Percentiles rank a stretch among this genome's conserved stretches.
Evolutionary conservation across 2,329 filamentous ascomycete genomes (phyloP).

Genomic region (Talaromyces sp.): DNA sequence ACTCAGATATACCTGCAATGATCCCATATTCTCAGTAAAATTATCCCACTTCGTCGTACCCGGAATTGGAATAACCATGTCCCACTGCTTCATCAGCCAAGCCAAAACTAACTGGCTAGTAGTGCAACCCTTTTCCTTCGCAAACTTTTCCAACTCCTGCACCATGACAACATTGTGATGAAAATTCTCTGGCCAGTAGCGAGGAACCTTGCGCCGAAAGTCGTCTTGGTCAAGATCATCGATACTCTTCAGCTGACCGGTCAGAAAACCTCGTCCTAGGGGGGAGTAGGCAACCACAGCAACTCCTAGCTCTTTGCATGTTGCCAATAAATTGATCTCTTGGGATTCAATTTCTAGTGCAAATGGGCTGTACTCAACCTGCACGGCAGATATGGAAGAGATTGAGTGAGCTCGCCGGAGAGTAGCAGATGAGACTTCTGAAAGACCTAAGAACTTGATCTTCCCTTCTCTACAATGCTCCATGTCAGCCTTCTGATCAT

Average conservation of each 20-base stretch:
- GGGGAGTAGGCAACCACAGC: slow-evolving; percentile 61
- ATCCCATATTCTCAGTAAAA: not conserved
- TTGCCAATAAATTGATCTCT: slow-evolving; percentile 12
- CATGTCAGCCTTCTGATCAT: not conserved
- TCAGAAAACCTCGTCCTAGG: slow-evolving; percentile 57
- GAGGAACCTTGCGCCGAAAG: slow-evolving; percentile 44
- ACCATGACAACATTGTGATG: slow-evolving; percentile 36
- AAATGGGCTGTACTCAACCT: slow-evolving; percentile 57
- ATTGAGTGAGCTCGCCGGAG: slow-evolving; percentile 54
- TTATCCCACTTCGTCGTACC: slow-evolving; percentile 4
- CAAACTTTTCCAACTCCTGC: slow-evolving; percentile 32
- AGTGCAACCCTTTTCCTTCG: not conserved
- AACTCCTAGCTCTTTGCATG: slow-evolving; percentile 41
- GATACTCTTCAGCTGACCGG: slow-evolving; percentile 48
- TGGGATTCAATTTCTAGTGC: not conserved
- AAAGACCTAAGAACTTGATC: slow-evolving; percentile 58
- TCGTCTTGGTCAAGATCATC: slow-evolving; percentile 51
- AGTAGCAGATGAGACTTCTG: slow-evolving; percentile 51
- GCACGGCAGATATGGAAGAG: slow-evolving; percentile 51
- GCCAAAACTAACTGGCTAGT: not conserved
- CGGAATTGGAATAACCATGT: not conserved
- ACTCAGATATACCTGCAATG: not conserved
- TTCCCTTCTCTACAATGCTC: not conserved
- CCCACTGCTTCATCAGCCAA: not conserved
- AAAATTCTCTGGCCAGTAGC: slow-evolving; percentile 54